Conservation (phyloP, 202 grass and related monocot species). For the Elaeis oleifera region DNA sequence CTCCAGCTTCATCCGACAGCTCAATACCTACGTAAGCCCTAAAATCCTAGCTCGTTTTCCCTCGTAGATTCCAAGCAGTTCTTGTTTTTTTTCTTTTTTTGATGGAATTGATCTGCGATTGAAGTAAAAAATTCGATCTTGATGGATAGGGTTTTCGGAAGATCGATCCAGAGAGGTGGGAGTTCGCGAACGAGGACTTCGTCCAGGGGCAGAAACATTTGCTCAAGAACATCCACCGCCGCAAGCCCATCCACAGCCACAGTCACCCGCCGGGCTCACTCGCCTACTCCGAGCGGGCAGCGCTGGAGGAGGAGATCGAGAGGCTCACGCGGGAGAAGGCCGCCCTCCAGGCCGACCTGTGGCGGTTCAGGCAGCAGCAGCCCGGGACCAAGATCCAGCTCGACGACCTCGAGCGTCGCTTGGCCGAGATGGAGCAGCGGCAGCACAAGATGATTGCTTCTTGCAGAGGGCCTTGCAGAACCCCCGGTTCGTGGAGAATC, state of each 20-base stretch:
- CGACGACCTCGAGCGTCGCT: slow-evolving; percentile 57
- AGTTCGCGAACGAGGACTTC: slow-evolving; percentile 15
- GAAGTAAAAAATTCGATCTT: background rate
- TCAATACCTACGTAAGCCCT: slow-evolving; percentile 60
- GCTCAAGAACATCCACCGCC: slow-evolving; percentile 9
- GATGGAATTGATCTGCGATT: background rate
- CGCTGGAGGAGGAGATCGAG: slow-evolving; percentile 85
- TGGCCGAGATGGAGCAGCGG: slow-evolving; percentile 72
- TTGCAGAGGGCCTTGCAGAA: slow-evolving; percentile 61
- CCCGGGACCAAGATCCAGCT: slow-evolving; percentile 61
- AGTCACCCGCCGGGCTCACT: slow-evolving; percentile 43
- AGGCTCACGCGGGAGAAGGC: slow-evolving; percentile 53
- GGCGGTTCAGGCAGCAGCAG: slow-evolving; percentile 62
- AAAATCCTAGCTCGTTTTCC: background rate
- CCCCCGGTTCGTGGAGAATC: slow-evolving; percentile 63
- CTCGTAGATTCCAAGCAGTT: background rate
- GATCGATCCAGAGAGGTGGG: background rate
- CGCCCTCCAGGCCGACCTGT: slow-evolving; percentile 46
- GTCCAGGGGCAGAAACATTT: background rate
- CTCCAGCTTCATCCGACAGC: slow-evolving; percentile 79
- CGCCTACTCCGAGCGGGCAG: slow-evolving; percentile 51
- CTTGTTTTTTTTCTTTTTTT: background rate
- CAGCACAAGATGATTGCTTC: slow-evolving; percentile 73
- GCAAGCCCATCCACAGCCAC: slow-evolving; percentile 80
- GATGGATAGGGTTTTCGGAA: slow-evolving; percentile 2